Evolutionary conservation across 2,329 filamentous ascomycete species (phyloP).

Genomic region (Cytospora mali): DNA sequence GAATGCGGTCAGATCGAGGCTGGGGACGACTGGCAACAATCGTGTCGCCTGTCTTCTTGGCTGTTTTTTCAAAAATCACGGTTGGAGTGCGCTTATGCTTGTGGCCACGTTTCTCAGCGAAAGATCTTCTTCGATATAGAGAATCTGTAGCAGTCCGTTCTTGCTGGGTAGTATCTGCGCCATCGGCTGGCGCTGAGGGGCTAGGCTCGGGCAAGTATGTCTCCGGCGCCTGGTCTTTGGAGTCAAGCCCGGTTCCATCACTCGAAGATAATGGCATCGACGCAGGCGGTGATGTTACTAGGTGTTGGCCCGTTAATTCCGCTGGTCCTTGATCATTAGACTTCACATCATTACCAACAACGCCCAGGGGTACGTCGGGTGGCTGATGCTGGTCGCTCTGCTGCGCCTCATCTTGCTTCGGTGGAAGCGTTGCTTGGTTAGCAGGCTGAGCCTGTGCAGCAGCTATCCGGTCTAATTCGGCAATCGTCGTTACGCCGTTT

Average conservation of each 20-base stretch:
- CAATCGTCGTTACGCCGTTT: neutral
- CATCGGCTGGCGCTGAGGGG: conserved; percentile 4
- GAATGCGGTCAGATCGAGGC: conserved; percentile 35
- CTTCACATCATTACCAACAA: neutral
- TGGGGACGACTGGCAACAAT: conserved; percentile 46
- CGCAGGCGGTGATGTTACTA: conserved; percentile 3
- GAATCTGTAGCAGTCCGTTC: neutral
- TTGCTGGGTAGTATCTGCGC: neutral
- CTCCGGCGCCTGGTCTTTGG: conserved; percentile 4
- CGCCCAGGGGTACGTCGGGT: neutral
- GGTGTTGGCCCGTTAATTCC: neutral
- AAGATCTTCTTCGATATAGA: conserved; percentile 12
- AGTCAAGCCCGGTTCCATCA: conserved; percentile 1
- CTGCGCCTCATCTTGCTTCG: neutral
- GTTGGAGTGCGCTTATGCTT: conserved; percentile 68
- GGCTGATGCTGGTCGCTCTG: neutral
- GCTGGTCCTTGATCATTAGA: neutral
- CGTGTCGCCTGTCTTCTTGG: conserved; percentile 52
- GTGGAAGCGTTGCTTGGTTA: neutral
- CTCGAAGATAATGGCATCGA: conserved; percentile 2
- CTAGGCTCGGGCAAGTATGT: neutral
- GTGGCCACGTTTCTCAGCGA: conserved; percentile 21
- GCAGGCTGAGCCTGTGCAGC: neutral
- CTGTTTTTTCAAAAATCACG: conserved; percentile 76
- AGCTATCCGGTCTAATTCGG: neutral